These are phyloP conservation scores for Solanum aculeatissimum DNA, from an alignment of 305 asterid genomes.

Conservation along the genomic window DNA sequence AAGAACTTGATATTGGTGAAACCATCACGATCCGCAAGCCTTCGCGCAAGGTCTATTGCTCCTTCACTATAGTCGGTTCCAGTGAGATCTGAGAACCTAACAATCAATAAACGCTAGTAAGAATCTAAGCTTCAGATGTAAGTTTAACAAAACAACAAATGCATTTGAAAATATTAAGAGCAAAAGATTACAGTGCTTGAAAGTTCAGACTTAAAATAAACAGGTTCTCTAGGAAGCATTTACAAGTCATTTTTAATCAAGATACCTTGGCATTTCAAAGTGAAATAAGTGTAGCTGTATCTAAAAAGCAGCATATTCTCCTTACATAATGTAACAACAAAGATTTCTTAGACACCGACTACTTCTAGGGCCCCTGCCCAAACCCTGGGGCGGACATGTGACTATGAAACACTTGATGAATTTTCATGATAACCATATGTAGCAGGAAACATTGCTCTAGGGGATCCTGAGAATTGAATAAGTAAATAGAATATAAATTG, in stretches of 20 bases:
- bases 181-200: not conserved
- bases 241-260: not conserved
- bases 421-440: not conserved
- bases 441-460: not conserved
- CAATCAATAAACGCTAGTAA: not conserved
- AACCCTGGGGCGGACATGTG: not conserved
- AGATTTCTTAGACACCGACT: not conserved
- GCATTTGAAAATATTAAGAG: not conserved
- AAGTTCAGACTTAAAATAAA: not conserved
- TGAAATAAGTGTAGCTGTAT: not conserved
- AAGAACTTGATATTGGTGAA: slow-evolving; percentile 63
- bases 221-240: not conserved
- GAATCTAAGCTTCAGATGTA: slow-evolving; percentile 3
- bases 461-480: not conserved
- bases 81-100: slow-evolving; percentile 92
- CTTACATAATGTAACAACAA: not conserved
- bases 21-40: slow-evolving; percentile 80
- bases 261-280: not conserved
- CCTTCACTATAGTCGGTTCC: slow-evolving; percentile 98
- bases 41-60: slow-evolving; percentile 79
- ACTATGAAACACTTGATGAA: not conserved
- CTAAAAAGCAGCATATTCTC: not conserved
- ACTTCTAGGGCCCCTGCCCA: not conserved
- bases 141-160: not conserved
- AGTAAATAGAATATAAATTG: not conserved